Conservation (phyloP, 805 yeast genomes). For the Blastobotrys parvus region DNA sequence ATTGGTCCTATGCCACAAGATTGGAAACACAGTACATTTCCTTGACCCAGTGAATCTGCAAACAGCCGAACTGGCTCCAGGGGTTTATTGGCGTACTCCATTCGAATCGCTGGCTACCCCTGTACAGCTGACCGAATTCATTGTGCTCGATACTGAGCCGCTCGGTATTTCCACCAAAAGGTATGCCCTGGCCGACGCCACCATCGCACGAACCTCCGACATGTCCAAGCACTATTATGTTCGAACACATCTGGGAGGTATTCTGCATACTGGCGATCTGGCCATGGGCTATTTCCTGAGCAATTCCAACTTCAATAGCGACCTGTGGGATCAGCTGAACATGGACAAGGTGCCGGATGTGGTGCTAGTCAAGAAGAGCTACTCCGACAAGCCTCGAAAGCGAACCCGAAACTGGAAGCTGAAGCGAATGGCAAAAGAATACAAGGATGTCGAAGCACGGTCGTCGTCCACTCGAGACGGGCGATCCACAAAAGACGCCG, state of each 20-base stretch:
- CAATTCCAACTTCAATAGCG: conserved; percentile 84
- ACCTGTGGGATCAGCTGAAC: conserved; percentile 66
- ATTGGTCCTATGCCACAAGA: conserved; percentile 74
- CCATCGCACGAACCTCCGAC: conserved; percentile 84
- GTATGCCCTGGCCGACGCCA: conserved; percentile 78
- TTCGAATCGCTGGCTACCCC: conserved; percentile 71
- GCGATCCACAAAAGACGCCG: conserved; percentile 46
- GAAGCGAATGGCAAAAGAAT: conserved; percentile 96
- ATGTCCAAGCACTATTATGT: conserved; percentile 79
- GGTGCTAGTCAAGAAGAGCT: conserved; percentile 48
- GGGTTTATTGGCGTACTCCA: conserved; percentile 73
- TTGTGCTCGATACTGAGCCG: conserved; percentile 82
- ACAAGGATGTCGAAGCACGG: conserved; percentile 44
- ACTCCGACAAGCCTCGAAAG: conserved; percentile 3
- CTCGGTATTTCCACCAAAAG: conserved; percentile 60
- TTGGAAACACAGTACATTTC: conserved; percentile 77
- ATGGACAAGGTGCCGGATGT: conserved; percentile 71
- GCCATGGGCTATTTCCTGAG: conserved; percentile 83
- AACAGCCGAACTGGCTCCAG: conserved; percentile 62
- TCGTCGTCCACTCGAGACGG: background rate
- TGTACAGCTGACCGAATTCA: conserved; percentile 71
- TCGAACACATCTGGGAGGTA: conserved; percentile 87
- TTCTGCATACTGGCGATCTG: conserved; percentile 94
- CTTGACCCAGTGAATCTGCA: conserved; percentile 78
- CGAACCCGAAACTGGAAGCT: conserved; percentile 30